phyloP scores from a whole-genome alignment of 495 filamentous ascomycete genomes.

The Daldinia caldariorum region DNA sequence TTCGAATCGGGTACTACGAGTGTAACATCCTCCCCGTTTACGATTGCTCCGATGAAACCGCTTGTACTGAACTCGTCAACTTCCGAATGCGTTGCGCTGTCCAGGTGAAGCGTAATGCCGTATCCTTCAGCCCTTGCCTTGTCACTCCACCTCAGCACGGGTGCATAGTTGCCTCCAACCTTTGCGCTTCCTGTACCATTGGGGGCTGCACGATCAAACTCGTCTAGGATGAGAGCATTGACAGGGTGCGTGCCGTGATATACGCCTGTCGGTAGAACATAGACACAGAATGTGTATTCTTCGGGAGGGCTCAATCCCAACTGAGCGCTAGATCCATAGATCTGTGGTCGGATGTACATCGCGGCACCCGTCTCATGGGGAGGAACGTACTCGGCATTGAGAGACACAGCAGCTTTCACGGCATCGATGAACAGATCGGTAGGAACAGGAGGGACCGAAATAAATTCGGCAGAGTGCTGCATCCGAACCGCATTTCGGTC shows the following conservation, averaged over 20 bases:
- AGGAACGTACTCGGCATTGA: constrained; percentile 89
- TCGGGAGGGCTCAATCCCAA: constrained; percentile 83
- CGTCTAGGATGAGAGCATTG: constrained; percentile 78
- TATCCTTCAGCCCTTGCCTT: constrained; percentile 75
- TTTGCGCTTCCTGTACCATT: constrained; percentile 79
- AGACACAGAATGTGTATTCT: constrained; percentile 88
- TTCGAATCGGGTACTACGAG: constrained; percentile 82
- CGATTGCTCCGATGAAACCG: constrained; percentile 80
- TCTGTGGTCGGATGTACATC: constrained; percentile 86
- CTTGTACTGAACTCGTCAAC: constrained; percentile 92
- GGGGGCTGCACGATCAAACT: constrained; percentile 79
- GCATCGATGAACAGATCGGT: constrained; percentile 74
- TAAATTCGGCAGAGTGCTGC: constrained; percentile 76
- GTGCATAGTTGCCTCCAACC: constrained; percentile 84
- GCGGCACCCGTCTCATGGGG: constrained; percentile 84
- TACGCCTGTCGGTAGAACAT: constrained; percentile 84
- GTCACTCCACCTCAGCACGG: constrained; percentile 82
- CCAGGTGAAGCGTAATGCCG: constrained; percentile 87
- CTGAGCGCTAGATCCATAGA: constrained; percentile 86
- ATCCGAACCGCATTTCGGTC: constrained; percentile 82
- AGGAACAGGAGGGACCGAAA: constrained; percentile 81
- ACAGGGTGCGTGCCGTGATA: constrained; percentile 89
- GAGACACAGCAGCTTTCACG: constrained; percentile 79
- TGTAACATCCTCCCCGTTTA: constrained; percentile 67
- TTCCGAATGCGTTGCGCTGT: constrained; percentile 78